Evolutionary conservation across 495 filamentous ascomycete genomes (phyloP), one percentile per base, ranked within the genome.

Genomic region (Xylaria flabelliformis): DNA sequence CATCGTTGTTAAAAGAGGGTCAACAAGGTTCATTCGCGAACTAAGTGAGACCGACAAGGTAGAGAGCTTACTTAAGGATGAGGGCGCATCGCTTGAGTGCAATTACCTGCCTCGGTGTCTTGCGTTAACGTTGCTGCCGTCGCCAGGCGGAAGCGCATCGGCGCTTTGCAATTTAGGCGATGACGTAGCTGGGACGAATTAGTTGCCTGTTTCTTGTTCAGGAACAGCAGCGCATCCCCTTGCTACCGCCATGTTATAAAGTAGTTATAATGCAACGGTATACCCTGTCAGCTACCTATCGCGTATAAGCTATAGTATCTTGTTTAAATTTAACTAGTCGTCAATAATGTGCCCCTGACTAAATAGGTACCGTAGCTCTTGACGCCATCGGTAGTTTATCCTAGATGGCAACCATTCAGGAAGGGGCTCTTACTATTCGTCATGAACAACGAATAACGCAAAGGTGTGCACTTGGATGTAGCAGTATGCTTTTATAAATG

Each of bases 131-230:
- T 44, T 56, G 34, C 34, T 67, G 50, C 48, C 21, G 46, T 34
- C 5, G 50, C 12, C 15, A 44, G 9, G 17, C 12, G 13, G 13
- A 64, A 48, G 62, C 42, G 59, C 59, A 63, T 63, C 7, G 56
- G 62, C 62, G 64, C 46, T 39, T 66, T 46, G 24, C 50, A 15
- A 13, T 10, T 17, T 15, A 56, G 48, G 17, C 32, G 9, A 67
- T 55, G 65, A 67, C 65, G 65, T 67, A 67, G 64, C 8, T 3
- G 65, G n/a, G 4, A 13, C 46, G 19, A 66, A 2, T 24, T 24
- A 24, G 41, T 8, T 44, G 29, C 21, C 12, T 32, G 50, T 50
- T 56, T 44, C 48, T 56, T 24, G 36, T 8, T 39, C 46, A 66
- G 64, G 44, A 17, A 66, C 42, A 12, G 46, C 46, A 51, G 19